Evolutionary conservation across 495 filamentous ascomycete species (phyloP), one percentile per base, ranked within the genome.

Genomic region (Aspergillus taichungensis): DNA sequence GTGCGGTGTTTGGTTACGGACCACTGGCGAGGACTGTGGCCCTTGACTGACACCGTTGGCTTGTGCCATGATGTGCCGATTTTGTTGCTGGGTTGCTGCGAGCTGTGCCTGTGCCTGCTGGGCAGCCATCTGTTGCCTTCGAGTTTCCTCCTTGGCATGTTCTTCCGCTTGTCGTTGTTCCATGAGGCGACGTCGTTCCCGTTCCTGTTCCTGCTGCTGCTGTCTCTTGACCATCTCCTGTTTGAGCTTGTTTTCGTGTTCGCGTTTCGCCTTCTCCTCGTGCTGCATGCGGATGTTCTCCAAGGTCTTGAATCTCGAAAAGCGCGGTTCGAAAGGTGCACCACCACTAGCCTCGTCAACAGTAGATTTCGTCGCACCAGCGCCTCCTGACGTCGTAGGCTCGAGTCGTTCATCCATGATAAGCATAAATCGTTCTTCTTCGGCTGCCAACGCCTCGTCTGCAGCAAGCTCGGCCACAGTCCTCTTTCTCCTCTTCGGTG

Each of bases 391-490:
- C 34, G 70, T 66, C 12, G 74, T 74, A 8, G 82, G 70, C 14
- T 80, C 76, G 37, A 87, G 72, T 10, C 87, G 77, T 54, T 97
- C 94, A 45, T 99, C 92, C 70, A 91, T 82, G 38, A 87, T 83
- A 31, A 97, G 87, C 84, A 97, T 89, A 52, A 88, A 90, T 27
- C 86, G 73, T 60, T 96, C 88, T 58, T 88, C 82, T 37, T 92
- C 83, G 8, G 88, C 89, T 6, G 88, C 88, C 46, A 86, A 68
- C 0, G 92, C 90, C 60, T 97, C 89, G 58, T 97, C 92, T 3
- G 89, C 90, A 29, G 85, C 91, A 62, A 96, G 75, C 55, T 99
- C 90, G 6, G 94, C 92, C 8, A 89, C 82, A 0, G 92, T 99
- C 46, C 91, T 78, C 73, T 99, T 97, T 46, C 94, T 76, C 18